Percentiles rank a stretch among this genome's conserved stretches.
These are phyloP conservation scores for Boletus sensibilis DNA, from an alignment of 768 basidiomycete species.

Conservation along the genomic window DNA sequence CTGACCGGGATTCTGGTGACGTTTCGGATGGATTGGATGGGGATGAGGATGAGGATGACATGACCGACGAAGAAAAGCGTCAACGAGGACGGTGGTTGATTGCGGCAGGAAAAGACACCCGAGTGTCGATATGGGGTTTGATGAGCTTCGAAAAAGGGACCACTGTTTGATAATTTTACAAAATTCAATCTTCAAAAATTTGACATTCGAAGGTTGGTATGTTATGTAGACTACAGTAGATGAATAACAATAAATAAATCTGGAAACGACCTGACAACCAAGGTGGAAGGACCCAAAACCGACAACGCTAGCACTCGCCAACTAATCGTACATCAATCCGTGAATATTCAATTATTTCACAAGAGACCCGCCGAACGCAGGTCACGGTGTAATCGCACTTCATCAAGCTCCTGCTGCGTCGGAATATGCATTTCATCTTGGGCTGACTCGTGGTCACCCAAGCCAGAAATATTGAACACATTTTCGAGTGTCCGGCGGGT, in stretches of 20 bases:
- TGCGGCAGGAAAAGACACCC: conserved; percentile 62
- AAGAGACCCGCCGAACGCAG: conserved; percentile 55
- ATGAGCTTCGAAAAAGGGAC: conserved; percentile 37
- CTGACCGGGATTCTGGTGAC: neutral
- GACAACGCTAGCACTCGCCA: neutral
- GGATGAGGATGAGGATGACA: conserved; percentile 45
- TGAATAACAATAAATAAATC: conserved; percentile 16
- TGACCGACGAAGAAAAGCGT: conserved; percentile 43
- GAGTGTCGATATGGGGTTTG: conserved; percentile 71
- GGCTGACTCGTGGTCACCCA: conserved; percentile 21
- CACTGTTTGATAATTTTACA: neutral
- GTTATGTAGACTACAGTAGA: conserved; percentile 19
- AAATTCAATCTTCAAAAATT: neutral
- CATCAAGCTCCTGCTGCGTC: conserved; percentile 36
- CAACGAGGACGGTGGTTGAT: conserved; percentile 61
- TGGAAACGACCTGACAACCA: neutral
- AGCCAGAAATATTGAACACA: conserved; percentile 48
- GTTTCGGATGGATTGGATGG: conserved; percentile 17
- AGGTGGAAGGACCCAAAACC: neutral
- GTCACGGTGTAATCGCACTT: conserved; percentile 48
- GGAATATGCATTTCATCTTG: conserved; percentile 20
- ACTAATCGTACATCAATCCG: conserved; percentile 9
- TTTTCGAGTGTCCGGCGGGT: conserved; percentile 51
- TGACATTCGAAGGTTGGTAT: conserved; percentile 4
- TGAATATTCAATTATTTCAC: conserved; percentile 21